Evolutionary conservation across 371 early-diverging fungal genomes (phyloP).

Genomic region (Lichtheimia ramosa): DNA sequence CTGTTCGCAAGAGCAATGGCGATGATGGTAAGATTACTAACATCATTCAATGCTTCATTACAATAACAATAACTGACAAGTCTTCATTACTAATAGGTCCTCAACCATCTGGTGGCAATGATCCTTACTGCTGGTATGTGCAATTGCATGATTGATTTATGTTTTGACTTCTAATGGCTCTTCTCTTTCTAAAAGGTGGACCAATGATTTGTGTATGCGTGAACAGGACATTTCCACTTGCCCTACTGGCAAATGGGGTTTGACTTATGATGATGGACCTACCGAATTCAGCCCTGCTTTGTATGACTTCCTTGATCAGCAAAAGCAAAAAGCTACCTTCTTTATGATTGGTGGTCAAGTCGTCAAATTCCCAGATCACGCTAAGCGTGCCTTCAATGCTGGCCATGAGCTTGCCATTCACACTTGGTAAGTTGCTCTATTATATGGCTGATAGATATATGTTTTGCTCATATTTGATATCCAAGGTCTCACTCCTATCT

Average conservation of each 20-base stretch:
- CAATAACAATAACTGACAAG: background rate
- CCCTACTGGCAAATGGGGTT: constrained; percentile 56
- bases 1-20: constrained; percentile 32
- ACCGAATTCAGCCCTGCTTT: constrained; percentile 37
- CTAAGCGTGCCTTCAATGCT: constrained; percentile 46
- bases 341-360: constrained; percentile 66
- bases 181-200: background rate
- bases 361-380: constrained; percentile 49
- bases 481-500: constrained; percentile 61
- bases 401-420: constrained; percentile 56
- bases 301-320: constrained; percentile 54
- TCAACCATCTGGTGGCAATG: constrained; percentile 11
- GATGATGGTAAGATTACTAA: constrained; percentile 9
- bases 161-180: too few relatives aligned
- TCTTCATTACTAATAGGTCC: constrained; percentile 8
- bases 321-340: constrained; percentile 62
- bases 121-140: constrained; percentile 25
- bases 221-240: constrained; percentile 46
- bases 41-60: background rate
- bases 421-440: constrained; percentile 25
- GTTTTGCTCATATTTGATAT: background rate
- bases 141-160: too few relatives aligned
- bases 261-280: constrained; percentile 67
- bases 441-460: background rate
- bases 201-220: constrained; percentile 29